phyloP scores from a whole-genome alignment of 2,329 filamentous ascomycete species.

The Aspergillus udagawae region DNA sequence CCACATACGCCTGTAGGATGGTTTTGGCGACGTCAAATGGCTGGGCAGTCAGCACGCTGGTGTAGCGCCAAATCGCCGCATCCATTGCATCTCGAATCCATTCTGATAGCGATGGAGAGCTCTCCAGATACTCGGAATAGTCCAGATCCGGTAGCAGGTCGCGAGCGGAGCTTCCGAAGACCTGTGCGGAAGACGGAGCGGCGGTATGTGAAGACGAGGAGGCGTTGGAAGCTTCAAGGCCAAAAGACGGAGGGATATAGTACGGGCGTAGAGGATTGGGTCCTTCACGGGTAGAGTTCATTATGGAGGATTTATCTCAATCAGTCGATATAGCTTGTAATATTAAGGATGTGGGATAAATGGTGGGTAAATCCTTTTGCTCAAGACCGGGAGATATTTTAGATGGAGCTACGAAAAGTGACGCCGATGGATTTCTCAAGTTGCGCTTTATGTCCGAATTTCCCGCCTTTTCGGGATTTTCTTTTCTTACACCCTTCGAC shows the following conservation, averaged over 20 bases:
- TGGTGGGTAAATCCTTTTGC: not conserved
- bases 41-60: slow-evolving; percentile 81
- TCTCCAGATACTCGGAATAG: slow-evolving; percentile 82
- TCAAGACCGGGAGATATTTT: not conserved
- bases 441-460: slow-evolving; percentile 16
- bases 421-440: not conserved
- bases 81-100: slow-evolving; percentile 75
- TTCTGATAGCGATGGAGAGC: slow-evolving; percentile 69
- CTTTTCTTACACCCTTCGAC: slow-evolving; percentile 1
- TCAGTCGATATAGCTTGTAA: not conserved
- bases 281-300: slow-evolving; percentile 48
- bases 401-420: not conserved
- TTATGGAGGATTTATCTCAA: slow-evolving; percentile 22
- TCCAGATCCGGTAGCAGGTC: slow-evolving; percentile 87
- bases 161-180: slow-evolving; percentile 63
- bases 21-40: slow-evolving; percentile 97
- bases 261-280: slow-evolving; percentile 59
- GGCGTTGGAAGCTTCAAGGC: slow-evolving; percentile 47
- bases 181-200: slow-evolving; percentile 43
- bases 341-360: not conserved
- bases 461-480: slow-evolving; percentile 15
- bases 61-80: slow-evolving; percentile 87
- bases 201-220: slow-evolving; percentile 27
- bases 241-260: slow-evolving; percentile 63
- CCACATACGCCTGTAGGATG: slow-evolving; percentile 71